Percentiles rank a stretch among this genome's conserved stretches.
Evolutionary conservation across 129 eudicot genomes (phyloP).

Genomic region (Lonicera japonica): DNA sequence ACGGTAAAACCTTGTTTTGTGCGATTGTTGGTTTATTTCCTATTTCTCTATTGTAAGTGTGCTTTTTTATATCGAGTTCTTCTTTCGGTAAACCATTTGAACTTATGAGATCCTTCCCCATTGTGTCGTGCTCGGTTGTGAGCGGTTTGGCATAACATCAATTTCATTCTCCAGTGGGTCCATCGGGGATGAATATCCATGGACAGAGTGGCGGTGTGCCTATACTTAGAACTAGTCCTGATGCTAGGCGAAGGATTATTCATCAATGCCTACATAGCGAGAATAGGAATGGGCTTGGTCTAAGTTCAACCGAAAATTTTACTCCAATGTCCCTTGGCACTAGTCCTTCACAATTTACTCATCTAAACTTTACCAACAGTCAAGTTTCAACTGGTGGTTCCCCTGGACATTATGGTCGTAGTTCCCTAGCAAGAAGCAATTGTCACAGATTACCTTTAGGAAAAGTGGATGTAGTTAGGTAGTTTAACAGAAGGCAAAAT

Average conservation of each 20-base stretch:
- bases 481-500: slow-evolving; percentile 56
- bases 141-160: slow-evolving; percentile 78
- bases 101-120: no score
- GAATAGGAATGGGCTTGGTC: slow-evolving; percentile 66
- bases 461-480: slow-evolving; percentile 51
- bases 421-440: slow-evolving; percentile 78
- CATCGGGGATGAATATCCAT: slow-evolving; percentile 75
- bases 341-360: slow-evolving; percentile 96
- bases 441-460: slow-evolving; percentile 87
- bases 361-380: slow-evolving; percentile 53
- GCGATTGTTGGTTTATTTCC: no score
- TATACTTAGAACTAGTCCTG: slow-evolving; percentile 77
- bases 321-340: slow-evolving; percentile 94
- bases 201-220: slow-evolving; percentile 52
- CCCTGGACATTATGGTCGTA: slow-evolving; percentile 86
- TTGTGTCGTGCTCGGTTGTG: no score
- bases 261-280: slow-evolving; percentile 63
- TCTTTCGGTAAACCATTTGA: no score
- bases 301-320: slow-evolving; percentile 75
- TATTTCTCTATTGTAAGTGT: no score
- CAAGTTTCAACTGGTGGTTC: slow-evolving; percentile 76
- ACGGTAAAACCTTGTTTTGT: no score
- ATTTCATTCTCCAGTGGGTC: slow-evolving; percentile 86
- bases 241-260: slow-evolving; percentile 59
- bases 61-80: no score